Evolutionary conservation across 2,329 filamentous ascomycete species (phyloP), one percentile per base, ranked within the genome.

Genomic region (Calycina herbarum): DNA sequence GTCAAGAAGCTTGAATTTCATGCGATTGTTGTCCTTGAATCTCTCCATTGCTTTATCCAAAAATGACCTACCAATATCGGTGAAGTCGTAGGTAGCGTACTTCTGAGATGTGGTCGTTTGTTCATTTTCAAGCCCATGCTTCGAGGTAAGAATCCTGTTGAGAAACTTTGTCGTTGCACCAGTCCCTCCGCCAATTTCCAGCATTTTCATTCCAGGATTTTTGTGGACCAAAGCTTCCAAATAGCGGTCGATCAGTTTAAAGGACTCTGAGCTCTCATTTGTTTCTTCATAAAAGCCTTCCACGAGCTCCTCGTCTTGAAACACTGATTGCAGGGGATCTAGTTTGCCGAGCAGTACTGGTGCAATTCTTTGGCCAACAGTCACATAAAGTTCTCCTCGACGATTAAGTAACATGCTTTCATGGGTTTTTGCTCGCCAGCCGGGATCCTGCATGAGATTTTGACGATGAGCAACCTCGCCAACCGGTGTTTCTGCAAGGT

Each of bases 161-260:
- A 65, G 15, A 10, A 31, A 11, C 24, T 42, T 13, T 1, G 59
- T 59, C 4, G 33, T 33, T 3, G 15, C 40, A 5, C 59, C 59
- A 2, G 64, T 62, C 2, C 59, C 59, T 17, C 59, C 67, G 15
- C 66, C 66, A 48, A 72, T 66, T 61, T 73, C 69, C 10, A 73
- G 65, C 56, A 73, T 67, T 31, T 66, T 64, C 45, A 69, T 42
- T 20, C 62, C 64, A 1, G 70, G 71, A 54, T 66, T 66, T 59
- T 73, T 69, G 33, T 72, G 71, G 13, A 42, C 66, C 13, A 66
- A 15, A 5, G 27, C 35, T 8, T 62, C 59, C 8, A 64, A 8
- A 45, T 56, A 61, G 8, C n/a, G 33, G 3, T 6, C 17, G 6
- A 64, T 20, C 6, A 17, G 11, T 8, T 51, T 27, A 13, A 38